Evolutionary conservation across 1,284 basidiomycete species (phyloP).

Genomic region (Apiotrichum mycotoxinovorans): DNA sequence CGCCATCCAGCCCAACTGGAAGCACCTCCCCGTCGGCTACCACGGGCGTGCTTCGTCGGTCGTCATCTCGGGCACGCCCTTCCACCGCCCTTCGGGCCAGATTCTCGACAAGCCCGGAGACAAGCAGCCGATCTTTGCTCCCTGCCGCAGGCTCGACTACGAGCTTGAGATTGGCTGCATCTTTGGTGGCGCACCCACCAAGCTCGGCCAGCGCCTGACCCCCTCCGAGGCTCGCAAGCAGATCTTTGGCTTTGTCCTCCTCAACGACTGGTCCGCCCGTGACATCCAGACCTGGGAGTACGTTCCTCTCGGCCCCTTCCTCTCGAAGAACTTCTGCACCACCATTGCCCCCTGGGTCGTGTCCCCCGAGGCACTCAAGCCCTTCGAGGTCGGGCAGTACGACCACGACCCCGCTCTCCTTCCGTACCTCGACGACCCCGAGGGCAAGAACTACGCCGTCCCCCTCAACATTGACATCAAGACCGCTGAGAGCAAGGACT

Average conservation of each 20-base stretch:
- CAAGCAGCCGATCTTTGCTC: slow-evolving; percentile 22
- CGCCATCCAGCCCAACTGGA: slow-evolving; percentile 27
- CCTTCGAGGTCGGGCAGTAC: slow-evolving; percentile 25
- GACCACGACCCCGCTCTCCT: slow-evolving; percentile 17
- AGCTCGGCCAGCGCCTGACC: slow-evolving; percentile 21
- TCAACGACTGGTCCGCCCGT: slow-evolving; percentile 34
- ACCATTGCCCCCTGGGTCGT: slow-evolving; percentile 32
- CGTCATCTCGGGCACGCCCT: slow-evolving; percentile 22
- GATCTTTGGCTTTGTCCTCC: slow-evolving; percentile 26
- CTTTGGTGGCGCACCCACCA: slow-evolving; percentile 19
- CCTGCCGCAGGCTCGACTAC: slow-evolving; percentile 25
- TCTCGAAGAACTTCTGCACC: slow-evolving; percentile 32
- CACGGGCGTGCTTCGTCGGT: slow-evolving; percentile 26
- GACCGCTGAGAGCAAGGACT: slow-evolving; percentile 7
- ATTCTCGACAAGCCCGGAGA: slow-evolving; percentile 22
- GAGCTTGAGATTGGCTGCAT: slow-evolving; percentile 30
- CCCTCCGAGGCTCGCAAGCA: slow-evolving; percentile 20
- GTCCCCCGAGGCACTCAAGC: slow-evolving; percentile 21
- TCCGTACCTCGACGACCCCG: slow-evolving; percentile 21
- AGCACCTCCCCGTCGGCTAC: slow-evolving; percentile 28
- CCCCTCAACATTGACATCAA: slow-evolving; percentile 18
- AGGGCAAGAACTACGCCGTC: slow-evolving; percentile 14
- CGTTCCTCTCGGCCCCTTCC: slow-evolving; percentile 24
- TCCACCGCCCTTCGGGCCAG: slow-evolving; percentile 27
- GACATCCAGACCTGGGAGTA: slow-evolving; percentile 29